These are phyloP conservation scores for Dendrobium huoshanense DNA, from an alignment of 106 monocot species.

Conservation along the genomic window DNA sequence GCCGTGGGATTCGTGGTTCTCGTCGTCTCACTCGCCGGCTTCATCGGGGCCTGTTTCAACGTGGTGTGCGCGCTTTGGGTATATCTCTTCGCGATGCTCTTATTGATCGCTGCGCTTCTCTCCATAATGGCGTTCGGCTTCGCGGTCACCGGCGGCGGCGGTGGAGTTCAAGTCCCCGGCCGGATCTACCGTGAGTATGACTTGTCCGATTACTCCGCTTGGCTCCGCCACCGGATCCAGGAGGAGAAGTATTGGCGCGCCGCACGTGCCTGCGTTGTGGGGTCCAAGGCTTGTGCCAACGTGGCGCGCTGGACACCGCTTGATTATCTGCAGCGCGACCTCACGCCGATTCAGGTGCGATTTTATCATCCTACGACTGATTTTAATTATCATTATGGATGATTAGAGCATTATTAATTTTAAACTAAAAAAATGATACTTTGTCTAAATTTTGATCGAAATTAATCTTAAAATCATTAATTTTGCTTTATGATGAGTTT, in stretches of 20 bases:
- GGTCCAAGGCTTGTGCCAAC: constrained; percentile 54
- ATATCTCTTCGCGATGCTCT: constrained; percentile 69
- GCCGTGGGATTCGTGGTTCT: constrained; percentile 85
- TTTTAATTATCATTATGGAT: neutral
- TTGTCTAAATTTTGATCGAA: no score
- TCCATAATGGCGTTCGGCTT: constrained; percentile 64
- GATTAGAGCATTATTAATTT: no score
- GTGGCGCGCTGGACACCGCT: constrained; percentile 70
- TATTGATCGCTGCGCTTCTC: constrained; percentile 65
- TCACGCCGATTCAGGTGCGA: constrained; percentile 77
- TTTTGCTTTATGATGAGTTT: no score
- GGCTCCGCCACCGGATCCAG: constrained; percentile 49
- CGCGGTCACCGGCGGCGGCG: constrained; percentile 68
- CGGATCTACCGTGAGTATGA: constrained; percentile 68
- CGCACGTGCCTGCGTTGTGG: constrained; percentile 50
- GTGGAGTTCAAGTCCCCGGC: constrained; percentile 52
- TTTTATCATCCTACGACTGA: neutral
- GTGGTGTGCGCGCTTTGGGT: constrained; percentile 69
- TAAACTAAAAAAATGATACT: no score
- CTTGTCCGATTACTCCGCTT: constrained; percentile 57
- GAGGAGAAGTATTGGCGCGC: constrained; percentile 45
- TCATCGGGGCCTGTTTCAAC: constrained; percentile 84
- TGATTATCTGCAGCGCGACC: constrained; percentile 67
- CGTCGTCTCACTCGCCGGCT: constrained; percentile 76
- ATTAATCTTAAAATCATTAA: no score